phyloP scores from a whole-genome alignment of 129 eudicot species.

The Lactuca saligna region DNA sequence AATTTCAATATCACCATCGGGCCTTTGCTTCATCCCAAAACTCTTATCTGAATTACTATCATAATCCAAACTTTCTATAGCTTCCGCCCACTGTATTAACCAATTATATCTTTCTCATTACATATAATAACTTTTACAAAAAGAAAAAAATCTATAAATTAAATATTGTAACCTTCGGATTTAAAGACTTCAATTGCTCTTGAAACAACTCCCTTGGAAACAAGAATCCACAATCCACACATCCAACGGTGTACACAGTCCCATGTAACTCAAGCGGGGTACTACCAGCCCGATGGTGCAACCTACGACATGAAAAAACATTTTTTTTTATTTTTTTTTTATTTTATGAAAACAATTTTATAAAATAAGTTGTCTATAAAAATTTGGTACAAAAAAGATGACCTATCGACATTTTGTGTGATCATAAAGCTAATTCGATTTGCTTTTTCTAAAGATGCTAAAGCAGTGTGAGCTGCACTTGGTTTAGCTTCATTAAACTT shows the following conservation, averaged over 20 bases:
- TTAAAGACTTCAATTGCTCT: conserved; percentile 73
- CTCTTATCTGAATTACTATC: conserved; percentile 72
- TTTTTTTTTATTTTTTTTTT: background rate
- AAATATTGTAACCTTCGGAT: conserved; percentile 65
- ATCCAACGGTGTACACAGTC: conserved; percentile 75
- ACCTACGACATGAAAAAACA: conserved; percentile 44
- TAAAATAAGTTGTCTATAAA: background rate
- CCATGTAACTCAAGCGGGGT: conserved; percentile 92
- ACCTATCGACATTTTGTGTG: conserved; percentile 98
- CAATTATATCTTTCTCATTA: background rate
- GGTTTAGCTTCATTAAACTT: conserved; percentile 79
- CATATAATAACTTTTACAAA: background rate
- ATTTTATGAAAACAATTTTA: background rate
- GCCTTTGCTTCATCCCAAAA: conserved; percentile 93
- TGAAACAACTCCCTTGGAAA: conserved; percentile 68
- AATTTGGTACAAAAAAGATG: conserved; percentile 11
- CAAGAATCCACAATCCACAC: conserved; percentile 79
- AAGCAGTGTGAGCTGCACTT: conserved; percentile 75
- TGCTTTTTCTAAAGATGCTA: conserved; percentile 78
- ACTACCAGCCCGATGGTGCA: conserved; percentile 98
- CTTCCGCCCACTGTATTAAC: conserved; percentile 84
- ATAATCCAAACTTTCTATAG: conserved; percentile 75
- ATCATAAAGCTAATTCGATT: conserved; percentile 75
- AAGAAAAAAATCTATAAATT: background rate
- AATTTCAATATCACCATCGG: conserved; percentile 97